phyloP scores from a whole-genome alignment of 1,284 basidiomycete species.

The Cutaneotrichosporon dermatis region DNA sequence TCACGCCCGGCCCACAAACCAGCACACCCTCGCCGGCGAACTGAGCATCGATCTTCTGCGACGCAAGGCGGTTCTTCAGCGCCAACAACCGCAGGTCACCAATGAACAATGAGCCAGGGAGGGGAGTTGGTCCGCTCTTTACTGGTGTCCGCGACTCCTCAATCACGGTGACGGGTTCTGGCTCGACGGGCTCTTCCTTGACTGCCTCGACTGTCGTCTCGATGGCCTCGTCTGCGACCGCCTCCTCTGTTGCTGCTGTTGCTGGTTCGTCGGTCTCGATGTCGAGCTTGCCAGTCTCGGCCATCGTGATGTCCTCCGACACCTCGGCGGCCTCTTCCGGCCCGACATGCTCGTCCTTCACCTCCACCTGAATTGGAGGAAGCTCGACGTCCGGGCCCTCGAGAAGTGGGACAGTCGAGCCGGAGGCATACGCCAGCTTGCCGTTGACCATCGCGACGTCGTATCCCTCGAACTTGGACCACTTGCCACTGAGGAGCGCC shows the following conservation, averaged over 20 bases:
- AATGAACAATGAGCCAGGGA: conserved; percentile 87
- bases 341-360: conserved; percentile 8
- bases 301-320: background rate
- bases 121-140: conserved; percentile 59
- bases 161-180: background rate
- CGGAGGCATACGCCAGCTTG: conserved; percentile 72
- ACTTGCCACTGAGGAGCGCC: conserved; percentile 60
- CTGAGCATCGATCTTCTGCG: conserved; percentile 76
- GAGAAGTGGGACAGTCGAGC: conserved; percentile 59
- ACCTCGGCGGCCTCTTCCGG: background rate
- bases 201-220: conserved; percentile 5
- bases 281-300: conserved; percentile 7
- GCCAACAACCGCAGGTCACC: conserved; percentile 86
- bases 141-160: background rate
- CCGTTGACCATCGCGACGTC: conserved; percentile 89
- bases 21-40: conserved; percentile 91
- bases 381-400: conserved; percentile 58
- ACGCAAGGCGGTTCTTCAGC: conserved; percentile 69
- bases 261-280: conserved; percentile 9
- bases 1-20: conserved; percentile 64
- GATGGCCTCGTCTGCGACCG: conserved; percentile 3
- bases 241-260: conserved; percentile 5
- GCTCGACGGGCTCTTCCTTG: conserved; percentile 12
- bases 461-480: conserved; percentile 97
- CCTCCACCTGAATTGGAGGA: conserved; percentile 43